Base-by-base conservation (phyloP, 306 rosid species). In the Begonia fuchsioides region DNA sequence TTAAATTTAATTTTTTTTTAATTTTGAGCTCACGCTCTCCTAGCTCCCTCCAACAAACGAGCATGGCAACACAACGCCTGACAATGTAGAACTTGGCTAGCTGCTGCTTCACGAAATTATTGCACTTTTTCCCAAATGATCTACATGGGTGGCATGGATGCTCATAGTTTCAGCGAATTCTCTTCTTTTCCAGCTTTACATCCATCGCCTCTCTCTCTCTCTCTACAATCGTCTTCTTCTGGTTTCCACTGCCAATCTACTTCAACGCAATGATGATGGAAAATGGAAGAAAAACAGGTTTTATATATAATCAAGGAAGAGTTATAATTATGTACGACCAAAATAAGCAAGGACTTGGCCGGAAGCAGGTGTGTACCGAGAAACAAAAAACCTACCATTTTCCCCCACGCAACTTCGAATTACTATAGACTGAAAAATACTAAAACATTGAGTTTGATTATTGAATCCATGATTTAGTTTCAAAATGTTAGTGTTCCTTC, bases 41-140 rank as follows among this genome's bases (percentile, higher is more conserved):
- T 8, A 53, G 62, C 4, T 58, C 62, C n/a, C 49, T 53, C 15
- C 40, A 58, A 43, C 62, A 58, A 26, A 58, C 54, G 43, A 58
- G 62, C 62, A 58, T 13, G 1, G 62, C 62, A 3, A 58, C 47
- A 13, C 62, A 58, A 43, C 62, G 62, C 54, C 62, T 53, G 17
- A 58, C 54, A 12, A 58, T 58, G 47, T 58, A 58, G 62, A 58
- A 58, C 41, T 58, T 58, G 15, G 62, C 19, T 14, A 53, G 62
- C 40, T 58, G 62, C 15, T 58, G 47, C 40, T 58, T 58, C 3
- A 49, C 62, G 39, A 58, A 48, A 38, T 58, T 39, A 54, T 54
- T 58, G 48, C 62, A 58, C 15, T 47, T 58, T 49, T 39, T 10
- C 10, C 43, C 43, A 39, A 39, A 39, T 6, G 43, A 39, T 39